Evolutionary conservation across 768 basidiomycete genomes (phyloP), one percentile per base, ranked within the genome.

Genomic region (Boletus vinaceobasis): DNA sequence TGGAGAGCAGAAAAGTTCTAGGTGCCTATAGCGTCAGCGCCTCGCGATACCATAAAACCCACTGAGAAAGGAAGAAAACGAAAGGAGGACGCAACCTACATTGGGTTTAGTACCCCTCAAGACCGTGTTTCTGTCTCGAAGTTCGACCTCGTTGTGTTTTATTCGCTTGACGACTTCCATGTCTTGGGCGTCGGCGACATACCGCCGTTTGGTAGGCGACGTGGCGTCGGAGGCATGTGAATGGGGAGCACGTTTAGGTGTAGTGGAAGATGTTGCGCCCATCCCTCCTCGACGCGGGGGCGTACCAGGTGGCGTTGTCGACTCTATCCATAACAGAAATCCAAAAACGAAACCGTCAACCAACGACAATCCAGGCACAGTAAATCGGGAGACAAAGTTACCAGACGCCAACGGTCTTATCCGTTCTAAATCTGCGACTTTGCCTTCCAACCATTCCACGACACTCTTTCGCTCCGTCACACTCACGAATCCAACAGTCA

Each of bases 161-260:
- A 97, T 92, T 65, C 84, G 87, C 74, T 95, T 97, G 54, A 96
- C 94, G 21, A 87, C 79, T 47, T 93, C 93, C 3, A 84, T 71
- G 66, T 98, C 96, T 23, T 81, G 80, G 0, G 78, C 61, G 69
- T 98, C 89, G 0, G 89, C 76, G 14, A 88, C 83, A 64, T 96
- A 95, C 31, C 86, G 81, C 50, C 88, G 77, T 71, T 95, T 96
- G 19, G 77, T 61, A 9, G 83, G 78, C 0, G 85, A 79, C 2
- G 67, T 64, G 6, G 63, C 37, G 1, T 73, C 75, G 4, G 68
- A 42, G 10, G 70, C 55, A 52, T 65, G 42, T 2, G 65, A 27
- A 40, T 61, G 55, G 13, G 63, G 46, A 5, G 49, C 10, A 65
- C 69, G 49, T 40, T 61, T 70, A 6, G 62, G 61, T 2, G 66